Conservation (phyloP, 2,329 filamentous ascomycete species). For the Hymenoscyphus fructigenus region DNA sequence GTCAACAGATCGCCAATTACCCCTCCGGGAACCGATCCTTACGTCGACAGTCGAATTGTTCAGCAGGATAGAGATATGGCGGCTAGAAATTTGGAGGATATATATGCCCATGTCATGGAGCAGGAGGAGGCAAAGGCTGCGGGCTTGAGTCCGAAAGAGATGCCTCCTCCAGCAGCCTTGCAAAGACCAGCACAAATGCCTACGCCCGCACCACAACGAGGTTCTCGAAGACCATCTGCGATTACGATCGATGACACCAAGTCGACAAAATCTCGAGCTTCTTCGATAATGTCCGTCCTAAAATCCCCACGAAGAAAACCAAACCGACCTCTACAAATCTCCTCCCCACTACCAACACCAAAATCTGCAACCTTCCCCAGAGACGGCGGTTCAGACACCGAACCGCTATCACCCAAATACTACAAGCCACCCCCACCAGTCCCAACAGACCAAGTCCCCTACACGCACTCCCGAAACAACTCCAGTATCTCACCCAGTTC, state of each 20-base stretch:
- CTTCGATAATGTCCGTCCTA: conserved; percentile 60
- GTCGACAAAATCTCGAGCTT: conserved; percentile 54
- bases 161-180: conserved; percentile 35
- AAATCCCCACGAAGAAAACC: conserved; percentile 50
- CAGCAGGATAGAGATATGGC: conserved; percentile 72
- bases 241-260: conserved; percentile 42
- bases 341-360: conserved; percentile 65
- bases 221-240: conserved; percentile 42
- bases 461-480: conserved; percentile 26
- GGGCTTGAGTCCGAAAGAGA: conserved; percentile 49
- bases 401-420: conserved; percentile 55
- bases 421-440: conserved; percentile 59
- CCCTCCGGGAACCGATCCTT: conserved; percentile 50
- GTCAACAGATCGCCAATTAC: conserved; percentile 34
- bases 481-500: conserved; percentile 22
- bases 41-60: conserved; percentile 76
- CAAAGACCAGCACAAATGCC: conserved; percentile 31
- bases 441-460: conserved; percentile 47
- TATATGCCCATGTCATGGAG: conserved; percentile 91
- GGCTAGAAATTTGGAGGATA: conserved; percentile 80
- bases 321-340: conserved; percentile 53
- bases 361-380: conserved; percentile 59
- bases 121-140: conserved; percentile 70
- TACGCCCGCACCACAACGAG: conserved; percentile 32
- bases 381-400: conserved; percentile 54